phyloP scores from a whole-genome alignment of 2,329 filamentous ascomycete genomes.

The Colletotrichum paranaense region DNA sequence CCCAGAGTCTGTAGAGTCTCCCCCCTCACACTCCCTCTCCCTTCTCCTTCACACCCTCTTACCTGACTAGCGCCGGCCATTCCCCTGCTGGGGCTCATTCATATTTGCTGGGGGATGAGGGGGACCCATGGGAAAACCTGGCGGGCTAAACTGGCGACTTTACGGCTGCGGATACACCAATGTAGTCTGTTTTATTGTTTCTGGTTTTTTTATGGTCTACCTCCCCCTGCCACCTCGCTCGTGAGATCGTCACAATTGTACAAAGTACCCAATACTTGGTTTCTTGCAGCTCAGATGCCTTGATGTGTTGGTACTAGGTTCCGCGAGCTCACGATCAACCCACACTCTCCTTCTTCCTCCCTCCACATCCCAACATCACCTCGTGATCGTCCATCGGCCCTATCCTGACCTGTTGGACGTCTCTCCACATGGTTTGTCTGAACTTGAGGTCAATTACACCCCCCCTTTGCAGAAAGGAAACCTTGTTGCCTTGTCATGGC shows the following conservation, averaged over 20 bases:
- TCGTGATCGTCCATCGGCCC: constrained; percentile 28
- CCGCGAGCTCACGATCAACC: not conserved
- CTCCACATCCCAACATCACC: not conserved
- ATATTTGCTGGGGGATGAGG: constrained; percentile 9
- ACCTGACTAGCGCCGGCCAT: not conserved
- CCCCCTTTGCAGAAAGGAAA: not conserved
- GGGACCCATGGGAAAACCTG: constrained; percentile 1
- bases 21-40: not conserved
- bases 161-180: not conserved
- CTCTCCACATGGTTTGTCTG: constrained; percentile 28
- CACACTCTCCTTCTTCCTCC: not conserved
- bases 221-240: not conserved
- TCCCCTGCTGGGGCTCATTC: not conserved
- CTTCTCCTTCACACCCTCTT: constrained; percentile 7
- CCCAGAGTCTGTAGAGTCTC: not conserved
- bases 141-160: not conserved
- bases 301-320: not conserved
- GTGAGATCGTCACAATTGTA: not conserved
- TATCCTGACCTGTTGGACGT: constrained; percentile 7
- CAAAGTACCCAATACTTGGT: not conserved
- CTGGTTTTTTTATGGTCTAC: not conserved
- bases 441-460: constrained; percentile 6
- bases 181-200: not conserved
- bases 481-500: constrained; percentile 4
- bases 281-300: not conserved